phyloP scores from a whole-genome alignment of 179 eudicot species.

The Patellifolia procumbens region DNA sequence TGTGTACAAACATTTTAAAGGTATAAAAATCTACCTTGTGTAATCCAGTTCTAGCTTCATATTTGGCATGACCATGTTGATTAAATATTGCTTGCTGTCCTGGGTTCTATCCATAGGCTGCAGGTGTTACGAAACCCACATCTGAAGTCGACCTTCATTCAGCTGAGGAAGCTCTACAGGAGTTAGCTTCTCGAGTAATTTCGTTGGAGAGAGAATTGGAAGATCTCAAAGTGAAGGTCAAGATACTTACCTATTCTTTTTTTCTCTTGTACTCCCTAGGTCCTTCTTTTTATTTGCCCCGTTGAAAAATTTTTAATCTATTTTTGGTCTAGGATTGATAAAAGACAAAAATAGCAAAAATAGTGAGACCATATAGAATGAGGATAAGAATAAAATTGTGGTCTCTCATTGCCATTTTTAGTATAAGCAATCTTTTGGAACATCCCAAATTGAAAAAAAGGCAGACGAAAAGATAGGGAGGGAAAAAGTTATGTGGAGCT shows the following conservation, averaged over 20 bases:
- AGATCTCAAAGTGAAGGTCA: conserved; percentile 62
- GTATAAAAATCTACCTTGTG: conserved; percentile 25
- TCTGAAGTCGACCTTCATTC: conserved; percentile 44
- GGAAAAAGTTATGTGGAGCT: too few relatives aligned
- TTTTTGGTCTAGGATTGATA: too few relatives aligned
- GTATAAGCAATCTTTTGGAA: too few relatives aligned
- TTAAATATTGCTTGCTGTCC: not conserved
- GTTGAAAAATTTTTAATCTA: too few relatives aligned
- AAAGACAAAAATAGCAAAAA: too few relatives aligned
- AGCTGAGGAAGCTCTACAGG: conserved; percentile 75
- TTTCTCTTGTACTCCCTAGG: too few relatives aligned
- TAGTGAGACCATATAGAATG: too few relatives aligned
- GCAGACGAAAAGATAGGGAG: too few relatives aligned
- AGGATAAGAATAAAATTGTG: too few relatives aligned
- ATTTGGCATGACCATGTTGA: not conserved
- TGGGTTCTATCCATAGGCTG: conserved; percentile 44
- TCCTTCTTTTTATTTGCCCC: too few relatives aligned
- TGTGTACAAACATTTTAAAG: conserved; percentile 82
- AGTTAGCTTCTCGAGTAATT: conserved; percentile 39
- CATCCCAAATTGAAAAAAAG: too few relatives aligned
- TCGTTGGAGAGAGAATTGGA: conserved; percentile 67
- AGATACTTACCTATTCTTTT: not conserved
- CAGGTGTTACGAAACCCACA: conserved; percentile 50
- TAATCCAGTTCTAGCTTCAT: not conserved
- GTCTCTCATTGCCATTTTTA: too few relatives aligned